phyloP scores from a whole-genome alignment of 73 alveolate genomes.

The Blepharisma stoltei region DNA sequence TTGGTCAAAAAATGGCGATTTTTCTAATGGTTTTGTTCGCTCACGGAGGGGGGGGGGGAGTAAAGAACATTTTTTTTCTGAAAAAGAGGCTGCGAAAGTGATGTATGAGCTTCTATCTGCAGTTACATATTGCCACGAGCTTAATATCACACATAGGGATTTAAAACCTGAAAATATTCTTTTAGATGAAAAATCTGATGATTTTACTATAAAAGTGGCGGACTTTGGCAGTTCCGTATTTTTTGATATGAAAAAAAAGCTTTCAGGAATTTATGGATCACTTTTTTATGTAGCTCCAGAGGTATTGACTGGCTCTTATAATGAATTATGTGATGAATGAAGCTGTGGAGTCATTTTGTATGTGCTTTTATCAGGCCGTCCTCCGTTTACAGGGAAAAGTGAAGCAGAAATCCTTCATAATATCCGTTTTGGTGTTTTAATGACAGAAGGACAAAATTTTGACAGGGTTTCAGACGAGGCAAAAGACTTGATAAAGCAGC shows the following conservation, averaged over 20 bases:
- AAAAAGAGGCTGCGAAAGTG: slow-evolving; percentile 30
- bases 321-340: slow-evolving; percentile 66
- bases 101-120: slow-evolving; percentile 71
- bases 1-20: no score
- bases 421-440: slow-evolving; percentile 32
- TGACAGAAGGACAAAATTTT: slow-evolving; percentile 38
- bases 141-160: slow-evolving; percentile 91
- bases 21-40: no score
- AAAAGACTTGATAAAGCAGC: slow-evolving; percentile 38
- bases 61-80: slow-evolving; percentile 1
- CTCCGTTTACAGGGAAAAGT: slow-evolving; percentile 45
- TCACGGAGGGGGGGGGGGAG: no score
- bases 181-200: slow-evolving; percentile 69
- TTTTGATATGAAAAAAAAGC: slow-evolving; percentile 29
- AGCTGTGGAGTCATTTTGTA: slow-evolving; percentile 58
- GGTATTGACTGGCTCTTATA: slow-evolving; percentile 46
- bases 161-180: slow-evolving; percentile 90
- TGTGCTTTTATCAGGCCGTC: slow-evolving; percentile 45
- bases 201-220: slow-evolving; percentile 69
- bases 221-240: slow-evolving; percentile 81
- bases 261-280: slow-evolving; percentile 42
- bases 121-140: slow-evolving; percentile 79
- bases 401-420: slow-evolving; percentile 39
- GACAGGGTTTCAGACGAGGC: slow-evolving; percentile 37
- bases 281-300: slow-evolving; percentile 59